A percentile compares a stretch with the other conserved stretches of the same genome.
These are phyloP conservation scores for Haematococcus lacustris DNA, from an alignment of 139 green algal species.

Conservation along the genomic window DNA sequence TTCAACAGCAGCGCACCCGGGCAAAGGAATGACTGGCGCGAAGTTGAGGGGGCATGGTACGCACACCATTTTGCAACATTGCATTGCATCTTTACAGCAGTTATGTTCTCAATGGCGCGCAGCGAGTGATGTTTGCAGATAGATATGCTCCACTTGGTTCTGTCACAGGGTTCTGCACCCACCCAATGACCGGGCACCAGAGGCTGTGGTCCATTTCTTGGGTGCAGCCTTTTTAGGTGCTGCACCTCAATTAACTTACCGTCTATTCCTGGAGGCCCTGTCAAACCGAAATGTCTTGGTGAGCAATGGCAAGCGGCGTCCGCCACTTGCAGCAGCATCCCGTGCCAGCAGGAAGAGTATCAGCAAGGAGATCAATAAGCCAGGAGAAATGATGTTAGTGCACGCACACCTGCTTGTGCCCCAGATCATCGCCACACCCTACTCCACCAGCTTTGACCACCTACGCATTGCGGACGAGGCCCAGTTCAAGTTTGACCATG, in stretches of 20 bases:
- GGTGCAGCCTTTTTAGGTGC: slow-evolving; percentile 88
- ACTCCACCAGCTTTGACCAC: slow-evolving; percentile 81
- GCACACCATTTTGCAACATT: too few relatives aligned
- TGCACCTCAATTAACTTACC: slow-evolving; percentile 54
- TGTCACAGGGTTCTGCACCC: slow-evolving; percentile 68
- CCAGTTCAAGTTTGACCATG: slow-evolving; percentile 62
- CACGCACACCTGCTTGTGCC: too few relatives aligned
- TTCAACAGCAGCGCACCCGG: slow-evolving; percentile 30
- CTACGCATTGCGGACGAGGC: slow-evolving; percentile 78
- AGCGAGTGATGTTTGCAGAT: too few relatives aligned
- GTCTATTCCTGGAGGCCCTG: slow-evolving; percentile 71
- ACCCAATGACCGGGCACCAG: slow-evolving; percentile 15
- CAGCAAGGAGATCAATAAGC: too few relatives aligned
- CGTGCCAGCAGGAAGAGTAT: too few relatives aligned
- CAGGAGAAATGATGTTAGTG: too few relatives aligned
- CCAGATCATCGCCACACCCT: slow-evolving; percentile 64
- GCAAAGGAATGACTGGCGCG: slow-evolving; percentile 41
- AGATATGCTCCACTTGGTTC: too few relatives aligned
- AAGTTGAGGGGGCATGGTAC: slow-evolving; percentile 70
- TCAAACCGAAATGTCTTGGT: slow-evolving; percentile 61
- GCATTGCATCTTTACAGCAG: too few relatives aligned
- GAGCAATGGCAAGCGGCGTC: too few relatives aligned
- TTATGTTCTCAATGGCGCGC: too few relatives aligned
- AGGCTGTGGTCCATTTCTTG: slow-evolving; percentile 80
- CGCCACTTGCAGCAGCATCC: neutral